Percentiles rank a stretch among this genome's conserved stretches.
These are phyloP conservation scores for Citrus hindsii DNA, from an alignment of 345 rosid genomes.

Conservation along the genomic window DNA sequence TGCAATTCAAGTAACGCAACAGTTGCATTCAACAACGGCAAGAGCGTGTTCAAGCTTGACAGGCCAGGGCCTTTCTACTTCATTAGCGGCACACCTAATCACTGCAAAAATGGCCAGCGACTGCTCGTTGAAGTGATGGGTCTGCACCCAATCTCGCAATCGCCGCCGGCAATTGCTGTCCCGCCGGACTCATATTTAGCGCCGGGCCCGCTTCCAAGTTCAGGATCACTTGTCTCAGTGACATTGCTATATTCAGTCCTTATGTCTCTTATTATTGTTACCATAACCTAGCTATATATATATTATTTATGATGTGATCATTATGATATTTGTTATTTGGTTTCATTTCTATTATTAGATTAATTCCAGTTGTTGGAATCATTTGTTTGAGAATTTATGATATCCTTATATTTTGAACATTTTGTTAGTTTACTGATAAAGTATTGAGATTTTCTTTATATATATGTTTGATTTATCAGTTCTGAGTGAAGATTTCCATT, in stretches of 20 bases:
- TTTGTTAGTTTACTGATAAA: no score
- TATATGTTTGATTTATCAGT: no score
- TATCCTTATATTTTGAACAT: no score
- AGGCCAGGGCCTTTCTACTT: conserved; percentile 75
- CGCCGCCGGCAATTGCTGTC: conserved; percentile 28
- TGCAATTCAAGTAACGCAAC: conserved; percentile 51
- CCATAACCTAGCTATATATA: not conserved
- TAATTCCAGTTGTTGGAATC: not conserved
- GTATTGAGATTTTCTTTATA: no score
- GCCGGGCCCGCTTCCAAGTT: conserved; percentile 35
- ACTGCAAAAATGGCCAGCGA: conserved; percentile 69
- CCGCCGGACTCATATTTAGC: conserved; percentile 30
- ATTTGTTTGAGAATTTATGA: no score
- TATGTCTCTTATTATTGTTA: conserved; percentile 11
- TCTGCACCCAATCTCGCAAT: conserved; percentile 26
- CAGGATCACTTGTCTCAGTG: conserved; percentile 19
- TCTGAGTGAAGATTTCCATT: no score
- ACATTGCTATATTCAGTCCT: conserved; percentile 5
- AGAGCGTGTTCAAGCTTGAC: conserved; percentile 49
- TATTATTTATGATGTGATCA: no score
- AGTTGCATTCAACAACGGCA: conserved; percentile 52
- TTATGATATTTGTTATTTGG: not conserved
- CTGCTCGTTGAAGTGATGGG: conserved; percentile 69
- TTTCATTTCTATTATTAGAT: not conserved
- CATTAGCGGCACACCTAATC: conserved; percentile 58